Evolutionary conservation across 208 protist species (phyloP).

Genomic region (Leptomonas seymouri): DNA sequence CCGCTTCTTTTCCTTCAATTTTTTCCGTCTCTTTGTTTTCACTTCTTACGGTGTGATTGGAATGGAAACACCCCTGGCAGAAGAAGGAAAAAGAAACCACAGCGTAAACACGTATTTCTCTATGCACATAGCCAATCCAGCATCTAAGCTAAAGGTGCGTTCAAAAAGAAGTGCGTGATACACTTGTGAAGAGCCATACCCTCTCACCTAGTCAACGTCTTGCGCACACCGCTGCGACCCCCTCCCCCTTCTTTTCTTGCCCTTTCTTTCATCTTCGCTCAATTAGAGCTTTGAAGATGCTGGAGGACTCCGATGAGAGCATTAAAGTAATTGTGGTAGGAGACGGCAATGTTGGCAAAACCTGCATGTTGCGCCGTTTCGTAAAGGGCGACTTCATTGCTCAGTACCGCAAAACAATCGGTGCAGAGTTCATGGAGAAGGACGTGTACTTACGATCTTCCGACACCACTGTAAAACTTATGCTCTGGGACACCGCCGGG

Average conservation of each 20-base stretch:
- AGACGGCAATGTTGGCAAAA: slow-evolving; percentile 95
- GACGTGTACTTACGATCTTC: slow-evolving; percentile 68
- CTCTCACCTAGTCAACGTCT: too few relatives aligned
- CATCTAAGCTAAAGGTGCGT: too few relatives aligned
- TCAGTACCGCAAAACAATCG: slow-evolving; percentile 93
- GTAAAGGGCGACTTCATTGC: slow-evolving; percentile 90
- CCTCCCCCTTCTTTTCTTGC: background rate
- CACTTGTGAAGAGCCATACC: too few relatives aligned
- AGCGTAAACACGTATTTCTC: too few relatives aligned
- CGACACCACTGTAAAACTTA: slow-evolving; percentile 80
- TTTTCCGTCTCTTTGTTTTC: background rate
- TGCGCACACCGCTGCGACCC: too few relatives aligned
- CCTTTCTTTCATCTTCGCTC: background rate
- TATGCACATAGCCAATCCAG: too few relatives aligned
- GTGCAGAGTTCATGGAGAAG: slow-evolving; percentile 94
- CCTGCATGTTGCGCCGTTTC: slow-evolving; percentile 91
- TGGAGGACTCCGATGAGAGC: slow-evolving; percentile 56
- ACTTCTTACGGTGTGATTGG: background rate
- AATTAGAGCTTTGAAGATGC: slow-evolving; percentile 26
- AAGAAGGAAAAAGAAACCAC: too few relatives aligned
- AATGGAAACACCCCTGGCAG: too few relatives aligned
- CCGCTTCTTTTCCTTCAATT: slow-evolving; percentile 1
- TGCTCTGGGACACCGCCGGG: slow-evolving; percentile 96
- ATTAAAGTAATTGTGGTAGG: slow-evolving; percentile 97
- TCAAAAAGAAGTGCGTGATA: too few relatives aligned